Base-by-base conservation (phyloP, 1,139 yeast species). In the Yamadazyma aaseri region DNA sequence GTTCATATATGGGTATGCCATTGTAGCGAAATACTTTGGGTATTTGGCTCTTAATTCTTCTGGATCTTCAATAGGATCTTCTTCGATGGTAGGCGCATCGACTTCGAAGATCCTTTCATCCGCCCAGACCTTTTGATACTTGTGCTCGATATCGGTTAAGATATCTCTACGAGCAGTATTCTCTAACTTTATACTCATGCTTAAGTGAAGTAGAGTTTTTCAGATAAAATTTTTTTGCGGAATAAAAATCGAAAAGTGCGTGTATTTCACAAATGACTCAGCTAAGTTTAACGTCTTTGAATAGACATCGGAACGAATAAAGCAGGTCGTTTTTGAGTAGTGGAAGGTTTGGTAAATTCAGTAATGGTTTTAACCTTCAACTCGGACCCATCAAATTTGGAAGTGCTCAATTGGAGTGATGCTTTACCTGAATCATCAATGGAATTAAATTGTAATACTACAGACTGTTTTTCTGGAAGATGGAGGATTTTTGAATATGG, bases 1-100 rank as follows among this genome's bases (percentile, higher is more conserved):
- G 61, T 94, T 94, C 97, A 92, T 92, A 66, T 94, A 94, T 26
- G 99, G 99, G 56, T 86, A 94, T 9, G 98, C 98, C 97, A 94
- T 90, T 33, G 96, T 83, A 15, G 87, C 78, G 69, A 87, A 84
- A 63, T 73, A 85, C 63, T 94, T 94, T 38, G 98, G 97, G 58
- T 83, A 74, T 53, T 81, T 74, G 42, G 71, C 73, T 52, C 86
- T 89, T 45, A 92, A 72, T 53, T 83, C 86, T 33, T 82, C 96
- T 35, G 74, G 63, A 39, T 77, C 73, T 34, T 76, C 71, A 29
- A 71, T 73, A 33, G 82, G 79, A 37, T 65, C 71, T 47, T 83
- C 92, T 32, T 76, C 83, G 33, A 76, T 49, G 17, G 81, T 61
- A 32, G 98, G 98, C 10, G 98, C 96, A 58, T 92, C 79, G 38